phyloP scores from a whole-genome alignment of 1,284 basidiomycete species.

The Leucoagaricus sp. region DNA sequence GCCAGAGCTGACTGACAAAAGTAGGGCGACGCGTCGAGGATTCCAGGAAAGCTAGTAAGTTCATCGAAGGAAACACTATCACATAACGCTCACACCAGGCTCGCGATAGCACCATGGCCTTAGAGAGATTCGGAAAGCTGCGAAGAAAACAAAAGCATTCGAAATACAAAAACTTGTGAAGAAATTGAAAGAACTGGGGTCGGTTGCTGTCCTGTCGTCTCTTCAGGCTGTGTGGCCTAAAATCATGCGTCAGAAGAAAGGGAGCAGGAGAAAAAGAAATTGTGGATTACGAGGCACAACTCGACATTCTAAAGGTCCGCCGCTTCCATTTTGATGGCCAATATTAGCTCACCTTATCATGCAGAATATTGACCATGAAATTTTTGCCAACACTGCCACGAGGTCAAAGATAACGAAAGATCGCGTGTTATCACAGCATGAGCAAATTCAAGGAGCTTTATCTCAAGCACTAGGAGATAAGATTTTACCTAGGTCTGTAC shows the following conservation, averaged over 20 bases:
- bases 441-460: constrained; percentile 46
- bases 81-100: constrained; percentile 5
- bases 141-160: constrained; percentile 82
- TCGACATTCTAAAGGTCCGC: constrained; percentile 44
- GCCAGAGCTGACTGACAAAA: constrained; percentile 18
- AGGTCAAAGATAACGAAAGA: constrained; percentile 77
- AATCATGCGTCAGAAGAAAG: constrained; percentile 40
- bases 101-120: constrained; percentile 78
- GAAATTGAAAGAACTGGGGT: constrained; percentile 73
- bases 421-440: constrained; percentile 49
- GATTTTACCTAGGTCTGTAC: constrained; percentile 29
- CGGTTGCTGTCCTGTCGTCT: not conserved
- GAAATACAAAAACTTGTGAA: constrained; percentile 86
- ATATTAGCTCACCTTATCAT: constrained; percentile 9
- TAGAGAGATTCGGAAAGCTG: constrained; percentile 66
- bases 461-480: constrained; percentile 40
- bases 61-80: not conserved
- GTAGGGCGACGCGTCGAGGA: constrained; percentile 38
- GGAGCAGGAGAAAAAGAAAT: constrained; percentile 40
- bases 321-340: constrained; percentile 3
- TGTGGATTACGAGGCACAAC: constrained; percentile 63
- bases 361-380: constrained; percentile 62
- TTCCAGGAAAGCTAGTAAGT: constrained; percentile 41
- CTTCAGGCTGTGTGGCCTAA: not conserved
- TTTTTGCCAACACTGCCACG: constrained; percentile 64